These are phyloP conservation scores for Fonsecaea multimorphosa DNA, from an alignment of 2,329 filamentous ascomycete species.

Conservation along the genomic window DNA sequence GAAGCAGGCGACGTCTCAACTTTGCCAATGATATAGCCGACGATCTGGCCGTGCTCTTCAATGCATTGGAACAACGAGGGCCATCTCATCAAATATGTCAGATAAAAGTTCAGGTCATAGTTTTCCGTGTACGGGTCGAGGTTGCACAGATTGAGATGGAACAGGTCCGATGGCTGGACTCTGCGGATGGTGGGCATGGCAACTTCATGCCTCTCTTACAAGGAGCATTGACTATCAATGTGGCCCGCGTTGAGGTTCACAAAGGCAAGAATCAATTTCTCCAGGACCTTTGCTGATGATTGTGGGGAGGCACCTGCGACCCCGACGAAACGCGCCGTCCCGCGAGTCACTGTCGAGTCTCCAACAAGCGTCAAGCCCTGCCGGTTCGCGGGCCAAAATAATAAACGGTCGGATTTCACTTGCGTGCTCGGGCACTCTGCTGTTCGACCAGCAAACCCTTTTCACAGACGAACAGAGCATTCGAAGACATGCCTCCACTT, in stretches of 20 bases:
- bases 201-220: constrained; percentile 12
- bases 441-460: background rate
- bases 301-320: constrained; percentile 17
- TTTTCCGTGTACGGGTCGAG: constrained; percentile 97
- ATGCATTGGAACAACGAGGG: constrained; percentile 92
- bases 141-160: constrained; percentile 92
- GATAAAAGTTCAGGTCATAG: constrained; percentile 93
- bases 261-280: background rate
- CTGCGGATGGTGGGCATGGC: constrained; percentile 82
- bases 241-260: background rate
- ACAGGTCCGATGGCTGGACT: constrained; percentile 82
- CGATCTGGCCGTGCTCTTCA: constrained; percentile 86
- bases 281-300: constrained; percentile 6
- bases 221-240: background rate
- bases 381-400: constrained; percentile 12
- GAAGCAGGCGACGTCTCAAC: constrained; percentile 72
- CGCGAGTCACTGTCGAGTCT: constrained; percentile 18
- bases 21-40: constrained; percentile 98
- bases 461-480: constrained; percentile 6
- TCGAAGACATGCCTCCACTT: constrained; percentile 19
- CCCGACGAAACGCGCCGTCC: constrained; percentile 32
- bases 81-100: constrained; percentile 96
- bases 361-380: constrained; percentile 2
- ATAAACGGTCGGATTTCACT: background rate
- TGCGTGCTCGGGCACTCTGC: background rate